Evolutionary conservation across 1,284 basidiomycete genomes (phyloP).

Genomic region (Rhodotorula glutinis): DNA sequence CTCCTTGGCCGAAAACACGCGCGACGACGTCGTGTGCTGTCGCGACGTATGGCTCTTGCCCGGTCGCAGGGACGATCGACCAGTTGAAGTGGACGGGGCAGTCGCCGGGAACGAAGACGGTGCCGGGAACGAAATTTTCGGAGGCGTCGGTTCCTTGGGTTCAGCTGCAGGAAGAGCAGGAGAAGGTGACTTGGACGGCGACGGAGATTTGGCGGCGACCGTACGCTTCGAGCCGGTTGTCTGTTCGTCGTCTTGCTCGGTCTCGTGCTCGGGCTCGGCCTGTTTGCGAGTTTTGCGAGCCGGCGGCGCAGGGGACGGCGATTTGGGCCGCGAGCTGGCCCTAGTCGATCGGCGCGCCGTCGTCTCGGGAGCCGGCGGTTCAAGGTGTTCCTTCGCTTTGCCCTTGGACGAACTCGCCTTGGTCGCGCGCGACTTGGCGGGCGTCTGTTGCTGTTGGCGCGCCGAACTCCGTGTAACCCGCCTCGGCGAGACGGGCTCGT

Average conservation of each 20-base stretch:
- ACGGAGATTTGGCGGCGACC: slow-evolving; percentile 6
- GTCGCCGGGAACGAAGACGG: slow-evolving; percentile 21
- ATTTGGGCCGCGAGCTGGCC: slow-evolving; percentile 16
- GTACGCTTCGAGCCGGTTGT: slow-evolving; percentile 7
- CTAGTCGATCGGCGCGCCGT: slow-evolving; percentile 20
- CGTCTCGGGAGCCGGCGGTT: slow-evolving; percentile 17
- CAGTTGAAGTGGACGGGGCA: slow-evolving; percentile 13
- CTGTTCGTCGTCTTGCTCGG: neutral
- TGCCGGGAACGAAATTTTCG: slow-evolving; percentile 27
- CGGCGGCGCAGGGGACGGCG: slow-evolving; percentile 13
- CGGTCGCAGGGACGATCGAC: slow-evolving; percentile 38
- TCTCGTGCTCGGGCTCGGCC: neutral
- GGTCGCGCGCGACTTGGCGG: neutral
- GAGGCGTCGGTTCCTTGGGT: neutral
- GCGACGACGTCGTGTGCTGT: slow-evolving; percentile 28
- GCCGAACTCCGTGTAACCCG: slow-evolving; percentile 1
- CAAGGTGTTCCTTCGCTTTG: slow-evolving; percentile 20
- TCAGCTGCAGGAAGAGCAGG: slow-evolving; percentile 2
- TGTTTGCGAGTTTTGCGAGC: neutral
- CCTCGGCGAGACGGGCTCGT: neutral
- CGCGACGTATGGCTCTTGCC: slow-evolving; percentile 38
- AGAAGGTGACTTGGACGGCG: slow-evolving; percentile 6
- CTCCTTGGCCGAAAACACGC: slow-evolving; percentile 41
- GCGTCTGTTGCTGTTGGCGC: neutral
- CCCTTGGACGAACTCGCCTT: slow-evolving; percentile 8